Percentiles rank a stretch among this genome's conserved stretches.
Conservation (phyloP, 2,329 filamentous ascomycete genomes). For the Chaetomiaceae sp. region DNA sequence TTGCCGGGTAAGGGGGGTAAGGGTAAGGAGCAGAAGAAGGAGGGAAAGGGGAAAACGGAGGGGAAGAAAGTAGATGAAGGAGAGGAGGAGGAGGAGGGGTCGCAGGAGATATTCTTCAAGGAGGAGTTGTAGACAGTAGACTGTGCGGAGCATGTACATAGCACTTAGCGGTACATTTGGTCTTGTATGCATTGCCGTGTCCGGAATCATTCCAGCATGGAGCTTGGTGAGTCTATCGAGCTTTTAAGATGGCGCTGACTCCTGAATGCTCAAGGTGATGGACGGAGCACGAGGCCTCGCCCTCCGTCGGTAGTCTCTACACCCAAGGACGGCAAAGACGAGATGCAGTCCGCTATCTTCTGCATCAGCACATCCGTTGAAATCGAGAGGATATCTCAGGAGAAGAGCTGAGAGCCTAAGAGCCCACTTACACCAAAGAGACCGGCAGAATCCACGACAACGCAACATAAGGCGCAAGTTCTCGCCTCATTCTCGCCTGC, state of each 20-base stretch:
- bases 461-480: neutral
- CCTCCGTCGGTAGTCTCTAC: neutral
- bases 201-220: too few species aligned
- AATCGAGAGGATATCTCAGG: neutral
- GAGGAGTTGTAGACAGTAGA: constrained; percentile 52
- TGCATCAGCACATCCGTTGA: neutral
- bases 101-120: constrained; percentile 49
- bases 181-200: too few species aligned
- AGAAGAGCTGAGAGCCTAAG: neutral
- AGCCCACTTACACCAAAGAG: neutral
- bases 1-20: neutral
- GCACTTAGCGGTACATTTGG: too few species aligned
- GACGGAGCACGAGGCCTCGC: neutral
- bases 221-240: too few species aligned
- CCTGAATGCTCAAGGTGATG: too few species aligned
- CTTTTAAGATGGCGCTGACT: neutral
- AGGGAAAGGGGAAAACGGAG: neutral
- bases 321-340: neutral
- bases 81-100: constrained; percentile 37
- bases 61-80: constrained; percentile 4
- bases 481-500: neutral
- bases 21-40: neutral
- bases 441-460: neutral
- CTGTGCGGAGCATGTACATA: neutral
- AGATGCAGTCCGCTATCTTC: neutral